Conservation (phyloP, 257 asterid species). For the Nicotiana tabacum region DNA sequence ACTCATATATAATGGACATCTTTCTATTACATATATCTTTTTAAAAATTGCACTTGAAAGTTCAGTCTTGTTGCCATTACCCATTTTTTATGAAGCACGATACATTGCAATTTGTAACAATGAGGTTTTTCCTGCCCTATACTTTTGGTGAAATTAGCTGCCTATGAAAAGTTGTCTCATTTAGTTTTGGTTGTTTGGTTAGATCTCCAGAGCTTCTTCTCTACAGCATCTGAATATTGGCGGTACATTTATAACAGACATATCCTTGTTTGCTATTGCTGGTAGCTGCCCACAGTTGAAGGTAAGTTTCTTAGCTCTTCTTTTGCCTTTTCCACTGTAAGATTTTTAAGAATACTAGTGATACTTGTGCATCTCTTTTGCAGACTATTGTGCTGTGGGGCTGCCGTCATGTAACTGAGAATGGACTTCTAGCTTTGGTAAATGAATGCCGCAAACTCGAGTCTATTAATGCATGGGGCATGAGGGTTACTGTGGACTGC, state of each 20-base stretch:
- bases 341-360: background rate
- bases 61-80: too few species aligned
- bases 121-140: background rate
- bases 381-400: slow-evolving; percentile 89
- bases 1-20: background rate
- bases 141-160: background rate
- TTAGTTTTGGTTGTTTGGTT: slow-evolving; percentile 6
- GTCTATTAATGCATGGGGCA: slow-evolving; percentile 87
- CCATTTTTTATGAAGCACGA: background rate
- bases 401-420: slow-evolving; percentile 77
- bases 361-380: background rate
- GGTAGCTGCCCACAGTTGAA: slow-evolving; percentile 68
- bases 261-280: slow-evolving; percentile 63
- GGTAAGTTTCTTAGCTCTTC: slow-evolving; percentile 27
- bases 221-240: slow-evolving; percentile 80
- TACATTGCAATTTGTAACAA: background rate
- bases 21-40: background rate
- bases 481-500: slow-evolving; percentile 68
- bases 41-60: background rate
- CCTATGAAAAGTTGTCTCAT: background rate
- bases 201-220: slow-evolving; percentile 68
- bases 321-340: background rate
- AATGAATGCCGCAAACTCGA: slow-evolving; percentile 62
- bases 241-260: slow-evolving; percentile 81
- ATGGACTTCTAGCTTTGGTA: slow-evolving; percentile 72